Evolutionary conservation across 805 yeast species (phyloP).

Genomic region (Metschnikowia chrysomelidarum): DNA sequence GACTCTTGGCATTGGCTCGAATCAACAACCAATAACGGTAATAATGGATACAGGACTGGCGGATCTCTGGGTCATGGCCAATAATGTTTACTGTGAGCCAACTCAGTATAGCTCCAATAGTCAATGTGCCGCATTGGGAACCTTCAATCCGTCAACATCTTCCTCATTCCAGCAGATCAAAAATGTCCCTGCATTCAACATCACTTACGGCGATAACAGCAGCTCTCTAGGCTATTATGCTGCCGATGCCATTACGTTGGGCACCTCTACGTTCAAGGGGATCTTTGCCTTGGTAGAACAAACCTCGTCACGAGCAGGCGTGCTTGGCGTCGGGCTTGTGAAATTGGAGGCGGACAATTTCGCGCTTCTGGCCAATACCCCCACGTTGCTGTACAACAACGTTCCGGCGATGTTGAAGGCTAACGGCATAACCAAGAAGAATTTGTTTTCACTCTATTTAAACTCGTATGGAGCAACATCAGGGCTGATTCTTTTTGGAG

Average conservation of each 20-base stretch:
- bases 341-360: conserved; percentile 73
- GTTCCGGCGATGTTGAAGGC: conserved; percentile 60
- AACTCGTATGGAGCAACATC: conserved; percentile 30
- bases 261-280: conserved; percentile 46
- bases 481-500: conserved; percentile 42
- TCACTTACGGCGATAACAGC: conserved; percentile 49
- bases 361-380: conserved; percentile 32
- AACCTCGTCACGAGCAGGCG: conserved; percentile 65
- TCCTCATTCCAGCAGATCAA: conserved; percentile 37
- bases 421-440: conserved; percentile 54
- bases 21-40: conserved; percentile 21
- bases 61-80: conserved; percentile 44
- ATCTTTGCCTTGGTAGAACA: conserved; percentile 73
- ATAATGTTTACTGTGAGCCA: no score
- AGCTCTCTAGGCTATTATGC: conserved; percentile 56
- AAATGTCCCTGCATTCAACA: conserved; percentile 40
- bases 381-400: conserved; percentile 49
- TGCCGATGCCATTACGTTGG: conserved; percentile 53
- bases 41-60: conserved; percentile 43
- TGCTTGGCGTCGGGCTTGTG: conserved; percentile 68
- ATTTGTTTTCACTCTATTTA: conserved; percentile 62
- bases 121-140: conserved; percentile 46
- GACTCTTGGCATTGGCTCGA: conserved; percentile 11
- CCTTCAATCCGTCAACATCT: conserved; percentile 43
- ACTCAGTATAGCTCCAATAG: no score